These are phyloP conservation scores for Crithidia expoeki DNA, from an alignment of 208 protist genomes.

Conservation along the genomic window DNA sequence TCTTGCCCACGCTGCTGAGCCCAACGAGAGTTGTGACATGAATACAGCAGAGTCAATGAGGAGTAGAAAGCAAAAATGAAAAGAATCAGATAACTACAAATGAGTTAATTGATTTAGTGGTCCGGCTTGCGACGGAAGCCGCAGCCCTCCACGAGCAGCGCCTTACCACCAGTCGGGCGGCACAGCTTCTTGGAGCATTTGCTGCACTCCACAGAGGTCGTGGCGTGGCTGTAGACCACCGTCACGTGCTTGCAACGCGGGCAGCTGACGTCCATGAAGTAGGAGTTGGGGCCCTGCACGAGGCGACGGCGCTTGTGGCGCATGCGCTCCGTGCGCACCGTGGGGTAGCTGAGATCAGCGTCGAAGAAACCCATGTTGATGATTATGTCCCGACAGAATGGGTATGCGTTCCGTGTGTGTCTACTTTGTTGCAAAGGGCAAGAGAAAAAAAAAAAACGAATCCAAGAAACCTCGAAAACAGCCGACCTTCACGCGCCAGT, in stretches of 20 bases:
- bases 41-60: too few relatives aligned
- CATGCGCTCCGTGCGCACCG: constrained; percentile 91
- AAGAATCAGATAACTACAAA: too few relatives aligned
- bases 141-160: constrained; percentile 95
- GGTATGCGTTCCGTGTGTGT: too few relatives aligned
- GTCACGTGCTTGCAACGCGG: constrained; percentile 95
- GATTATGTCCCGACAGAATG: too few relatives aligned
- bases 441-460: too few relatives aligned
- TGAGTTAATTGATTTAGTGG: constrained; percentile 59
- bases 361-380: constrained; percentile 92
- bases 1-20: constrained; percentile 1
- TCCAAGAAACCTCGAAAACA: too few relatives aligned
- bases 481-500: too few relatives aligned
- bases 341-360: constrained; percentile 98
- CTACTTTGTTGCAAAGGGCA: too few relatives aligned
- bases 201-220: constrained; percentile 96
- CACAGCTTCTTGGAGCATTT: constrained; percentile 96
- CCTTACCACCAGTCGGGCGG: constrained; percentile 98
- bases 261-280: constrained; percentile 99
- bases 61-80: too few relatives aligned
- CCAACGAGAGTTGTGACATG: too few relatives aligned
- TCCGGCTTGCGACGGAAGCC: constrained; percentile 96
- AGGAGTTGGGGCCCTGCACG: constrained; percentile 99
- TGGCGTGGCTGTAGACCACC: constrained; percentile 98
- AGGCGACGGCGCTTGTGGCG: constrained; percentile 99